Conservation (phyloP, 805 yeast genomes). For the Candida sonorensis region DNA sequence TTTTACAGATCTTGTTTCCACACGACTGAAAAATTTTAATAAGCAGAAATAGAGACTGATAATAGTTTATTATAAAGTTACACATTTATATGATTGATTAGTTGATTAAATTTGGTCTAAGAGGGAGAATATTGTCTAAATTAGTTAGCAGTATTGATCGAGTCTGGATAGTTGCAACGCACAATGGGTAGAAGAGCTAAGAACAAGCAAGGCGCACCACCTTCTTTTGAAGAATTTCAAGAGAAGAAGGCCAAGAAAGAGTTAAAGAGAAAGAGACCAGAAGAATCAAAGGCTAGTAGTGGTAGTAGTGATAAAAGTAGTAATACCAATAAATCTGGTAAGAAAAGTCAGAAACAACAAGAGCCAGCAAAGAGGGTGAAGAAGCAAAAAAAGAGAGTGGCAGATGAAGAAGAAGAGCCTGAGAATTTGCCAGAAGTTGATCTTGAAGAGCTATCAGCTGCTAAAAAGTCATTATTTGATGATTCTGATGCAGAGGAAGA, state of each 20-base stretch:
- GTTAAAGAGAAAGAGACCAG: conserved; percentile 16
- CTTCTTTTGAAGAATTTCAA: conserved; percentile 77
- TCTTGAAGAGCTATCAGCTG: conserved; percentile 55
- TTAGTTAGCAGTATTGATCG: not conserved
- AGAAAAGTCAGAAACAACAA: conserved; percentile 12
- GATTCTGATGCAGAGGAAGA: conserved; percentile 62
- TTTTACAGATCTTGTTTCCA: too few species aligned
- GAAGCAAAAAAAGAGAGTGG: conserved; percentile 17
- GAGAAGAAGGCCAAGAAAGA: conserved; percentile 35
- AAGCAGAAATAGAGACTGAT: too few species aligned
- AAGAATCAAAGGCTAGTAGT: too few species aligned
- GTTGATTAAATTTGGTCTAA: too few species aligned
- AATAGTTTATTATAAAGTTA: too few species aligned
- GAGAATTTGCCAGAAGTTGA: conserved; percentile 59
- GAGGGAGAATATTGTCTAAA: not conserved
- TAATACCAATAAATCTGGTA: conserved; percentile 23
- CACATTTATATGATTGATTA: too few species aligned
- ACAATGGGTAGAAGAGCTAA: conserved; percentile 89
- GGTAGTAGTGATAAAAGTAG: conserved; percentile 11
- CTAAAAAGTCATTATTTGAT: conserved; percentile 72
- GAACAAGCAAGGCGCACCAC: conserved; percentile 91
- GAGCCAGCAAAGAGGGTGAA: conserved; percentile 15
- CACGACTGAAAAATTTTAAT: too few species aligned
- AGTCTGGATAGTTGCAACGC: too few species aligned
- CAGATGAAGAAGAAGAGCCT: conserved; percentile 34